Percentiles rank a stretch among this genome's conserved stretches.
Evolutionary conservation across 225 moss, liverwort and hornwort species (phyloP).

Genomic region (Straminergon stramineum): DNA sequence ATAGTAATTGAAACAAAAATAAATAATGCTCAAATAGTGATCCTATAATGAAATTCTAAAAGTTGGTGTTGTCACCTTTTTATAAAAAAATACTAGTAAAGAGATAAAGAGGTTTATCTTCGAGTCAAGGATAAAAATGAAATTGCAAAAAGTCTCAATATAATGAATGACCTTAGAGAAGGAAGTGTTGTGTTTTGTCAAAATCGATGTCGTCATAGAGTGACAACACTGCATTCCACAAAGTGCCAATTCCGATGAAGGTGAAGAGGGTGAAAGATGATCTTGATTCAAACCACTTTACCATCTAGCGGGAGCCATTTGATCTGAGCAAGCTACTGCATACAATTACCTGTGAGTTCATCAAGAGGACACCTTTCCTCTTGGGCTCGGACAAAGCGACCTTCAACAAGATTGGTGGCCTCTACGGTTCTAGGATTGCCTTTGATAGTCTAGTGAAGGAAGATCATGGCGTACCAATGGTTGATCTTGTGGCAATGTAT

Average conservation of each 20-base stretch:
- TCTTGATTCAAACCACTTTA: neutral
- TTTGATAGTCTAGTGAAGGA: neutral
- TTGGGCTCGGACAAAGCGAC: neutral
- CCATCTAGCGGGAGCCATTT: neutral
- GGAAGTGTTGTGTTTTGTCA: too few species aligned
- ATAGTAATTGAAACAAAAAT: too few species aligned
- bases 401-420: neutral
- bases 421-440: neutral
- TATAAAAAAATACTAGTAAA: too few species aligned
- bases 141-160: too few species aligned
- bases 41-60: too few species aligned
- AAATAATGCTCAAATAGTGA: too few species aligned
- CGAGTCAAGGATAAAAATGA: too few species aligned
- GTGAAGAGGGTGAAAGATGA: neutral
- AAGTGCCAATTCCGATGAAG: too few species aligned
- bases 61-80: too few species aligned
- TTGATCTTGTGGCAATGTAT: neutral
- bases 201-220: neutral
- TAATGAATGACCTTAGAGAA: too few species aligned
- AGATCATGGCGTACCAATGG: neutral
- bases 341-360: neutral
- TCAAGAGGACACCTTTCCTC: neutral
- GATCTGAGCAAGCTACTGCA: neutral
- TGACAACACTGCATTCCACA: neutral
- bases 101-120: too few species aligned